Percentiles rank a stretch among this genome's conserved stretches.
phyloP scores from a whole-genome alignment of 805 yeast species.

The Yamadazyma endophytica region DNA sequence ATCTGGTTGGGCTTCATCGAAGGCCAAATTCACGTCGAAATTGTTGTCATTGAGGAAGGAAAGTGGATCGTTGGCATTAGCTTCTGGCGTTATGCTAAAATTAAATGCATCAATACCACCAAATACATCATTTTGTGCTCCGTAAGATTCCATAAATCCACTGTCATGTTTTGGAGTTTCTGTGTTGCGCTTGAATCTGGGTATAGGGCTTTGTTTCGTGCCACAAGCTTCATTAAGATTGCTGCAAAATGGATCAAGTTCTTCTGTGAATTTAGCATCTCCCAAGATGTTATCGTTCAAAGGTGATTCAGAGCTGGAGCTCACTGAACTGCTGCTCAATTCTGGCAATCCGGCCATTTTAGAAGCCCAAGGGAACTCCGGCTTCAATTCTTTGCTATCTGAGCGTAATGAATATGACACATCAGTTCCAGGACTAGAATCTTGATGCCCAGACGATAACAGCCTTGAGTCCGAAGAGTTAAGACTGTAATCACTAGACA shows the following conservation, averaged over 20 bases:
- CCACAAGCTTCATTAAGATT: conserved; percentile 83
- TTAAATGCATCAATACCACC: conserved; percentile 12
- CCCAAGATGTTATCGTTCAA: conserved; percentile 32
- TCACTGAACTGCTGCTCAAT: conserved; percentile 30
- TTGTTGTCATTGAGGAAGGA: conserved; percentile 45
- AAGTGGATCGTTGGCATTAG: conserved; percentile 35
- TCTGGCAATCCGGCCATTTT: conserved; percentile 23
- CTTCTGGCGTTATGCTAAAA: conserved; percentile 11
- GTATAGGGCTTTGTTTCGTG: conserved; percentile 62
- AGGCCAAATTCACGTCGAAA: conserved; percentile 54
- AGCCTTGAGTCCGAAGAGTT: no score
- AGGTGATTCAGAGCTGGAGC: conserved; percentile 33
- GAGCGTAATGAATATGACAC: no score
- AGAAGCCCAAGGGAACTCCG: conserved; percentile 9
- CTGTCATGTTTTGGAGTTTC: conserved; percentile 1
- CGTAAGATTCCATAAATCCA: neutral
- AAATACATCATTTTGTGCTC: conserved; percentile 13
- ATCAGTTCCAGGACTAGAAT: conserved; percentile 14
- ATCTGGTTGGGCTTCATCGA: conserved; percentile 21
- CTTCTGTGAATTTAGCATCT: conserved; percentile 55
- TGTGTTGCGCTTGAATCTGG: conserved; percentile 32
- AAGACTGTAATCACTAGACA: conserved; percentile 13
- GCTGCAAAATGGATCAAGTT: conserved; percentile 70
- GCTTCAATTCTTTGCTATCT: conserved; percentile 1
- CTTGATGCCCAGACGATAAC: conserved; percentile 1